phyloP scores from a whole-genome alignment of 2,329 filamentous ascomycete species.

The Aschersonia sp. region DNA sequence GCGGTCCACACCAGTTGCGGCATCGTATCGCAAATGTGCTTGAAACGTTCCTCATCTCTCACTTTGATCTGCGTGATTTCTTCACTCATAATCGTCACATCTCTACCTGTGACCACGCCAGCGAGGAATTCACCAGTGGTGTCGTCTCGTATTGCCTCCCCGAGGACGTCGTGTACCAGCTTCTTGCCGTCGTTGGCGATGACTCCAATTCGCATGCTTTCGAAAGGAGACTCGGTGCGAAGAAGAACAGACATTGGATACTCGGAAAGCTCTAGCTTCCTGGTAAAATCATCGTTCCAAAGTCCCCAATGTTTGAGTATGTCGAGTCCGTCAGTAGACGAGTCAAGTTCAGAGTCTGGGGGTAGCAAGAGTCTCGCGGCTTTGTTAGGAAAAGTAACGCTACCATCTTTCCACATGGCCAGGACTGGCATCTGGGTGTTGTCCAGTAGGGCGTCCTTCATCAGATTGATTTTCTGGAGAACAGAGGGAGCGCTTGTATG shows the following conservation, averaged over 20 bases:
- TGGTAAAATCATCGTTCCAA: conserved; percentile 53
- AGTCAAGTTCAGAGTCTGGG: conserved; percentile 23
- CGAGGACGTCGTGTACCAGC: conserved; percentile 48
- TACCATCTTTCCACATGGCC: conserved; percentile 70
- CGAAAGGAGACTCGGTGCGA: conserved; percentile 44
- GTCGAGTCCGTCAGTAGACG: conserved; percentile 32
- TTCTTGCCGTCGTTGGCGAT: conserved; percentile 35
- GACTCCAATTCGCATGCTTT: conserved; percentile 47
- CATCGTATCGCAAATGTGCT: conserved; percentile 61
- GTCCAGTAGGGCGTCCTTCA: conserved; percentile 67
- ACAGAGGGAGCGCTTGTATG: conserved; percentile 46
- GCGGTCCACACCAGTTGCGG: conserved; percentile 64
- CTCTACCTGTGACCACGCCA: conserved; percentile 55
- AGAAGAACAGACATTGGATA: conserved; percentile 53
- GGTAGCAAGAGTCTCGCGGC: conserved; percentile 41
- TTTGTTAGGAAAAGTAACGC: conserved; percentile 58
- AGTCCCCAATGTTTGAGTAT: conserved; percentile 45
- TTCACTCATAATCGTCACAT: conserved; percentile 55
- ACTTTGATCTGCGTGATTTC: conserved; percentile 56
- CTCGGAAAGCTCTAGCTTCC: conserved; percentile 39
- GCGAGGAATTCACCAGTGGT: conserved; percentile 57
- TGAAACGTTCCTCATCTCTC: conserved; percentile 59
- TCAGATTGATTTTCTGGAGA: conserved; percentile 55
- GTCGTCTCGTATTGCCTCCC: conserved; percentile 53
- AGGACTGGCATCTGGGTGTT: conserved; percentile 61